Base-by-base conservation (phyloP, 1,284 basidiomycete species). In the Malassezia sympodialis region DNA sequence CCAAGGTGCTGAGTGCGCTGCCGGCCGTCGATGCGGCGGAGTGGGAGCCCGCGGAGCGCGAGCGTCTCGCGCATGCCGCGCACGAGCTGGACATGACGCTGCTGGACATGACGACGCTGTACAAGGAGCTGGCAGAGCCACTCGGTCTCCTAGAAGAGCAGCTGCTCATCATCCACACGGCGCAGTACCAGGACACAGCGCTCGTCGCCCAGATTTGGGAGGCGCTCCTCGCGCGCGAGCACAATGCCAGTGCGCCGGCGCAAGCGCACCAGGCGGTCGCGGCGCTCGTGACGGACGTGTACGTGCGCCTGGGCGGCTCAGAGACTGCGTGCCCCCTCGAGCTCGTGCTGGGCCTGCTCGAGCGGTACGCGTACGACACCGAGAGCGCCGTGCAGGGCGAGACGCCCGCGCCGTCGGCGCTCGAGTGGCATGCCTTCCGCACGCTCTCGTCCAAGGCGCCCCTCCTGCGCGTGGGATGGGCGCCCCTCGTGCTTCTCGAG, bases 141-240 rank as follows among this genome's bases (percentile, higher is more conserved):
- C 87, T 91, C 63, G 83, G 87, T 63, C 79, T 96, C 30, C 82
- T 86, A 11, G 81, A 85, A 46, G 82, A 89, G 71, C 89, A 93
- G 74, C 80, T 99, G 19, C 80, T 96, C 32, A 90, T 96, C 71
- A 80, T 96, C 56, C 87, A 94, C 70, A 86, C 93, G 4, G 89
- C 94, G 8, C 90, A 93, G 72, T 88, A 91, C 71, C 83, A 85
- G 15, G 89, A 98, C 67, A 83, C 87, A 56, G 82, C 80, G 49
- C 77, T 94, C 27, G 84, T 89, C 8, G 80, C 82, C 45, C 83
- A 85, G 3, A 89, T 91, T 27, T 98, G 93, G 94, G 83, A 84
- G 61, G 83, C 83, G 61, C 83, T 98, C 59, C 82, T 96, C 56
- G 82, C 85, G 44, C 82, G 84, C 63, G 82, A 88, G 84, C 71